Evolutionary conservation across 2,329 filamentous ascomycete genomes (phyloP).

Genomic region (Trichophaea hybrida): DNA sequence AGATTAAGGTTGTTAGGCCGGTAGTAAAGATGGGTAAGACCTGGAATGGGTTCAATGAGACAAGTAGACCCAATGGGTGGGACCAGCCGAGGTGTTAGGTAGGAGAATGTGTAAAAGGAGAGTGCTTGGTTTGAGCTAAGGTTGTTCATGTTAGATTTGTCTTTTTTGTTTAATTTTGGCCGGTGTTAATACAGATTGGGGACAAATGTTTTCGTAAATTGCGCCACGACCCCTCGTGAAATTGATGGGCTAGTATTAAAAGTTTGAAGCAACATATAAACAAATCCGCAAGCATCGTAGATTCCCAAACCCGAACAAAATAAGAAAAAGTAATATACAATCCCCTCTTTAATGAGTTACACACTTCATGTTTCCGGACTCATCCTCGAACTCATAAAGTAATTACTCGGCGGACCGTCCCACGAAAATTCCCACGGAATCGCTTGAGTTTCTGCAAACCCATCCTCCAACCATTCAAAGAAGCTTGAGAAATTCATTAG

Average conservation of each 20-base stretch:
- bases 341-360: no score
- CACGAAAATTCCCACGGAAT: slow-evolving; percentile 2
- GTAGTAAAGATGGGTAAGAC: slow-evolving; percentile 36
- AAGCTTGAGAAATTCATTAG: neutral
- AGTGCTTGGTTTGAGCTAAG: no score
- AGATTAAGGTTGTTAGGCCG: slow-evolving; percentile 32
- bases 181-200: neutral
- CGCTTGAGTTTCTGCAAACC: neutral
- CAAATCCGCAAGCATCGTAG: no score
- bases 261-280: no score
- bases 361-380: no score
- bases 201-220: no score
- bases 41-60: slow-evolving; percentile 37
- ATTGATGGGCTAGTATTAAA: no score
- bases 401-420: slow-evolving; percentile 3
- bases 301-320: no score
- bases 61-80: slow-evolving; percentile 39
- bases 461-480: neutral
- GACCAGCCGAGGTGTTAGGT: slow-evolving; percentile 37
- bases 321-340: no score
- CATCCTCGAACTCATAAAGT: neutral
- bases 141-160: neutral
- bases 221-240: no score
- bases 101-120: neutral
- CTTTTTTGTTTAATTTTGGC: neutral